Base-by-base conservation (phyloP, 306 rosid genomes). In the Cucurbita argyrosperma region DNA sequence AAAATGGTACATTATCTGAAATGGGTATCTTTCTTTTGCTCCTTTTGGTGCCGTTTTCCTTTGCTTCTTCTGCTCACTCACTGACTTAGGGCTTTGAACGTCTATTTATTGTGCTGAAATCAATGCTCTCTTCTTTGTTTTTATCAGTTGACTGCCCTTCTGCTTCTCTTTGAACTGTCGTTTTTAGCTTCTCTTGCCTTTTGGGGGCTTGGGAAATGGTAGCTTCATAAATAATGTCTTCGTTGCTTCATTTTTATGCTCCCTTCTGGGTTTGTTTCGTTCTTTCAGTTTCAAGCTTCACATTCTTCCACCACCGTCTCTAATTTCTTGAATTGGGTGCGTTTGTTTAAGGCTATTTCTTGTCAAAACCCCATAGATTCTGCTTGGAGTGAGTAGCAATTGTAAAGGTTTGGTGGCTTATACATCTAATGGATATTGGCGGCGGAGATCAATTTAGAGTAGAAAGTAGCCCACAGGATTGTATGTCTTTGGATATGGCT, bases 1-100 rank as follows among this genome's bases (percentile, higher is more conserved):
- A 89, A 89, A 90, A 90, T 84, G 83, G 90, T 85, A 73, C 86
- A 78, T 87, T 79, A 84, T 89, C 96, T 85, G 83, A 89, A 88
- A 83, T 77, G 95, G 97, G 98, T 88, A 86, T 90, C 89, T 88
- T 86, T 88, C 88, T 82, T 84, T 80, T 82, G 47, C 86, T 56
- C 72, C 96, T 85, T 88, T 88, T 82, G 78, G 87, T 81, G 86
- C 68, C 72, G 62, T 76, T 64, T 80, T 51, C 76, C 79, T 78
- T 82, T 54, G 75, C 19, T 61, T 76, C 71, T 80, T 87, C 71
- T 86, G 88, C 82, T 71, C 76, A 26, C 84, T 84, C 85, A 88
- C 94, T 93, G 94, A 86, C 96, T 30, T 87, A 84, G 92, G 97
- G 96, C 83, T 87, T 88, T 94, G 85, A 90, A 89, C 82, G 76